Conservation (phyloP, 2,329 filamentous ascomycete species). For the Fonsecaea multimorphosa region DNA sequence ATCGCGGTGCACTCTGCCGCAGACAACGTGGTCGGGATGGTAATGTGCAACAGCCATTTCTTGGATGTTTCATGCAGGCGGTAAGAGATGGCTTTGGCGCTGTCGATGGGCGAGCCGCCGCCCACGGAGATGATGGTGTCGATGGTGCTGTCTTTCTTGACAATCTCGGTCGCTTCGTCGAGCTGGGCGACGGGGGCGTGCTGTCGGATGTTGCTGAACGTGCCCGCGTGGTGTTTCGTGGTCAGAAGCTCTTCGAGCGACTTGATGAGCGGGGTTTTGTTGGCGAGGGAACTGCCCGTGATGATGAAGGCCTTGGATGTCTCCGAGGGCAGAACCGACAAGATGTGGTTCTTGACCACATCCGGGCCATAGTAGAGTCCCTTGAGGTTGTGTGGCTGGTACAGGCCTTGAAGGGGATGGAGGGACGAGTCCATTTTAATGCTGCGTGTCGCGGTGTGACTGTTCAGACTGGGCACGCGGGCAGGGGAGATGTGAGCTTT, state of each 20-base stretch:
- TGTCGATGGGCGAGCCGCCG: constrained; percentile 62
- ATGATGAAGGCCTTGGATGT: constrained; percentile 64
- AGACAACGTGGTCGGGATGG: constrained; percentile 58
- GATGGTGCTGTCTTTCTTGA: constrained; percentile 53
- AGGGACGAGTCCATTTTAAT: constrained; percentile 24
- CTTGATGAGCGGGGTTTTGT: constrained; percentile 60
- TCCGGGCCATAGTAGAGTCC: constrained; percentile 58
- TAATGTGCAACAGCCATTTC: constrained; percentile 54
- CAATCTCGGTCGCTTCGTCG: constrained; percentile 57
- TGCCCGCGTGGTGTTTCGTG: constrained; percentile 56
- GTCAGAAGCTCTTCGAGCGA: constrained; percentile 58
- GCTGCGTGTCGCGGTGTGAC: background rate
- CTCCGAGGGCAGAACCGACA: constrained; percentile 49
- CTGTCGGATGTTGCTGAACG: constrained; percentile 61
- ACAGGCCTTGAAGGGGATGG: constrained; percentile 48
- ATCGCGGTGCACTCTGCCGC: constrained; percentile 62
- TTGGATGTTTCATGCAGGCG: constrained; percentile 50
- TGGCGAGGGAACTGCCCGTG: constrained; percentile 60
- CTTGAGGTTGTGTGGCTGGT: constrained; percentile 56
- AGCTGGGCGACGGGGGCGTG: constrained; percentile 63
- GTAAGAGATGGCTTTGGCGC: constrained; percentile 56
- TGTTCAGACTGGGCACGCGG: background rate
- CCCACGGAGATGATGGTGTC: constrained; percentile 64
- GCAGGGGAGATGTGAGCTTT: constrained; percentile 19
- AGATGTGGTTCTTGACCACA: constrained; percentile 55